Percentiles rank a stretch among this genome's conserved stretches.
These are phyloP conservation scores for Huntiella bhutanensis DNA, from an alignment of 2,329 filamentous ascomycete species.

Conservation along the genomic window DNA sequence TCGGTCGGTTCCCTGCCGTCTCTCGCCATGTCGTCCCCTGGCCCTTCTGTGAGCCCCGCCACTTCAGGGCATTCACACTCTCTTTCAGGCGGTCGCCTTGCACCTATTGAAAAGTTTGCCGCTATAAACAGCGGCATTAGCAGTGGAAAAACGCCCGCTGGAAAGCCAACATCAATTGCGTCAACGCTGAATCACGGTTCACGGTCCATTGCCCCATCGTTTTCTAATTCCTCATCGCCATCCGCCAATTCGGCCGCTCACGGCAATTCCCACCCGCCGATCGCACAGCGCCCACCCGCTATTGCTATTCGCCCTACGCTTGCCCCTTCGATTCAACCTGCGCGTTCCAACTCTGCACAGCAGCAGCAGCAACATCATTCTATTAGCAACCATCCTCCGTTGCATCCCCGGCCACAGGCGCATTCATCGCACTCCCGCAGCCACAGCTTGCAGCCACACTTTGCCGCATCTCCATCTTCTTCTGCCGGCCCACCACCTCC, in stretches of 20 bases:
- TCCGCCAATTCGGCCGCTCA: not conserved
- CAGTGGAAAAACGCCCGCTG: not conserved
- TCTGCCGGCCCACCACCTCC: constrained; percentile 15
- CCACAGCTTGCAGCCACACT: constrained; percentile 15
- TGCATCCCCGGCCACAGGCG: not conserved
- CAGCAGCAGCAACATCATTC: not conserved
- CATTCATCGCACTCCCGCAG: constrained; percentile 12
- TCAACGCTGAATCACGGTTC: constrained; percentile 1
- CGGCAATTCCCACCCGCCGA: not conserved
- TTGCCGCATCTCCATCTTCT: constrained; percentile 11
- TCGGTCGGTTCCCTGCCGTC: constrained; percentile 4
- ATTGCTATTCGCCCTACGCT: constrained; percentile 10
- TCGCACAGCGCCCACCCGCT: constrained; percentile 7
- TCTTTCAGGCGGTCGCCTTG: constrained; percentile 1
- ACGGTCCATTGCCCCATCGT: constrained; percentile 2
- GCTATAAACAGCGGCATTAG: constrained; percentile 2
- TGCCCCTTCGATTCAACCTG: constrained; percentile 5
- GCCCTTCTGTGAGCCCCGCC: constrained; percentile 1
- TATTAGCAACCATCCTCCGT: not conserved
- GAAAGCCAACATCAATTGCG: not conserved
- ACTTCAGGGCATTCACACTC: constrained; percentile 3
- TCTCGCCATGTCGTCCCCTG: constrained; percentile 3
- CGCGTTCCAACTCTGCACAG: not conserved
- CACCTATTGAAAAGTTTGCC: constrained; percentile 11
- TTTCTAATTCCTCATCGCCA: not conserved